These are phyloP conservation scores for Fusarium tjaetaba DNA, from an alignment of 2,329 filamentous ascomycete genomes.

Conservation along the genomic window DNA sequence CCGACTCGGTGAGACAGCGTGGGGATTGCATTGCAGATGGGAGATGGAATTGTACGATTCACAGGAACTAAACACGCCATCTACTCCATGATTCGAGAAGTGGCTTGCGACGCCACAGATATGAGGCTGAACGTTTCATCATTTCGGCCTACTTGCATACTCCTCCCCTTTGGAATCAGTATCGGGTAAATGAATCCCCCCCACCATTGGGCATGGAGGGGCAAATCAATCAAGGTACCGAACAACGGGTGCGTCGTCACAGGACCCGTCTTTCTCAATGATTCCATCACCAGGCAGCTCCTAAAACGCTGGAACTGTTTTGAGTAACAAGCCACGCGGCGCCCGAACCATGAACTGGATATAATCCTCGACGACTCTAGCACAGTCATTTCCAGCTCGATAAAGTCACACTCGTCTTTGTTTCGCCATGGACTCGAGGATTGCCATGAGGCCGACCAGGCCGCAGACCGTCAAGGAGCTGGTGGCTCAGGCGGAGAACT, in stretches of 20 bases:
- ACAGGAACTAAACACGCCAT: constrained; percentile 35
- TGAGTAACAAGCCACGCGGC: constrained; percentile 19
- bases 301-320: constrained; percentile 4
- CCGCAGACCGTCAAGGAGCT: constrained; percentile 82
- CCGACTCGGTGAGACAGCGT: constrained; percentile 27
- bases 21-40: constrained; percentile 16
- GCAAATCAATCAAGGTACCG: constrained; percentile 34
- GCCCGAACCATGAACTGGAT: constrained; percentile 24
- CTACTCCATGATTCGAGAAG: constrained; percentile 19
- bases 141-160: constrained; percentile 1
- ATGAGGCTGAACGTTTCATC: not conserved
- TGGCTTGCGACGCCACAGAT: not conserved
- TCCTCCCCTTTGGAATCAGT: not conserved
- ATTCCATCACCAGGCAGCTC: constrained; percentile 36
- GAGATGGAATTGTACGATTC: constrained; percentile 37
- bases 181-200: constrained; percentile 18
- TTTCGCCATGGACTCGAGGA: constrained; percentile 43
- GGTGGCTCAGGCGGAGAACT: constrained; percentile 77
- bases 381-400: constrained; percentile 2
- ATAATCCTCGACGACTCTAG: constrained; percentile 24
- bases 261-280: constrained; percentile 16
- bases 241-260: constrained; percentile 30
- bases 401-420: not conserved
- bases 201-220: constrained; percentile 38
- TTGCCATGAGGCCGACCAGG: constrained; percentile 51